A percentile compares a stretch with the other conserved stretches of the same genome.
phyloP scores from a whole-genome alignment of 345 rosid genomes.

The Brassica juncea region DNA sequence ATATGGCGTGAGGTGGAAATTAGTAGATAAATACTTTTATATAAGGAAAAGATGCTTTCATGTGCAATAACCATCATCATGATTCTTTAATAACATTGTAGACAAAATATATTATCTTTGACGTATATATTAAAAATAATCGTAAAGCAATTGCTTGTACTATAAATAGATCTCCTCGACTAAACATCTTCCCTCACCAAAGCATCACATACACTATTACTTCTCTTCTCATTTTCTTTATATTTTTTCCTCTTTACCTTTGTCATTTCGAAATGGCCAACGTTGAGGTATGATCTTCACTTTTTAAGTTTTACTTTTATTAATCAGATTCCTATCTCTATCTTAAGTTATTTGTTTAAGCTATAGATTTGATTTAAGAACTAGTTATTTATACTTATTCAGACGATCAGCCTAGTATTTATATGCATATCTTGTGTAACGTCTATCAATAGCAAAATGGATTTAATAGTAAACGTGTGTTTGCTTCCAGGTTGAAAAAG shows the following conservation, averaged over 20 bases:
- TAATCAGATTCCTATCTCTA: not conserved
- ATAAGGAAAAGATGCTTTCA: slow-evolving; percentile 28
- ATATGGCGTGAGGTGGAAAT: slow-evolving; percentile 32
- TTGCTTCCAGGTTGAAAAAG: slow-evolving; percentile 29
- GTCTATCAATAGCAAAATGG: not conserved
- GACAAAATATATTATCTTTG: not conserved
- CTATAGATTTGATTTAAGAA: not conserved
- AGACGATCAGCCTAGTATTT: not conserved
- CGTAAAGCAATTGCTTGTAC: slow-evolving; percentile 20
- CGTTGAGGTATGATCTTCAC: slow-evolving; percentile 29
- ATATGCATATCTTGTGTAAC: not conserved
- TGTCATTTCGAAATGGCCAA: slow-evolving; percentile 28
- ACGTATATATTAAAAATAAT: not conserved
- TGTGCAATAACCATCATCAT: slow-evolving; percentile 33
- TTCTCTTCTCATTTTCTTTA: slow-evolving; percentile 1
- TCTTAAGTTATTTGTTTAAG: not conserved
- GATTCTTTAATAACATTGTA: not conserved
- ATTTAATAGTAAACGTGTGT: not conserved
- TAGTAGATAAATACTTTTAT: slow-evolving; percentile 16
- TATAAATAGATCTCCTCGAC: slow-evolving; percentile 30
- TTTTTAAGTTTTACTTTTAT: not conserved
- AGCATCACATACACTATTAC: slow-evolving; percentile 5
- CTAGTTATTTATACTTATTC: not conserved
- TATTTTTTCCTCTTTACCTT: slow-evolving; percentile 16
- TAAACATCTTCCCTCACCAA: slow-evolving; percentile 25